These are phyloP conservation scores for Fonsecaea monophora DNA, from an alignment of 2,329 filamentous ascomycete species.

Conservation along the genomic window DNA sequence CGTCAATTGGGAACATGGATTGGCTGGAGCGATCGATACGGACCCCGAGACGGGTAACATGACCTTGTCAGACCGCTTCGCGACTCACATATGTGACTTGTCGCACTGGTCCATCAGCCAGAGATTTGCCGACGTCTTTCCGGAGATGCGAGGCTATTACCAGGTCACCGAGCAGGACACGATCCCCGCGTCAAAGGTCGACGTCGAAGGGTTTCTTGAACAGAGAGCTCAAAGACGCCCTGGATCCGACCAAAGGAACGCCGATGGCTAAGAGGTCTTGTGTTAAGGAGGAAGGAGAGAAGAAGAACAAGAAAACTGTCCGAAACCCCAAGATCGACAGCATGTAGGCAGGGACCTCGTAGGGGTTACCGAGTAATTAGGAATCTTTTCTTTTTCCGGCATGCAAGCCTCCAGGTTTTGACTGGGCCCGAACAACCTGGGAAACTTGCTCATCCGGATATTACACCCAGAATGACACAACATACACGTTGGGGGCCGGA, in stretches of 20 bases:
- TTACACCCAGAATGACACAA: too few species aligned
- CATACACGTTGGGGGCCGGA: too few species aligned
- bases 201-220: conserved; percentile 17
- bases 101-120: conserved; percentile 25
- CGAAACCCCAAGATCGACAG: neutral
- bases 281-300: neutral
- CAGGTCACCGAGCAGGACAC: conserved; percentile 17
- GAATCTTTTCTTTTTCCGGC: too few species aligned
- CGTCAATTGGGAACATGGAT: conserved; percentile 21
- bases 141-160: conserved; percentile 23
- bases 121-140: conserved; percentile 24
- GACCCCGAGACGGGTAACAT: conserved; percentile 11
- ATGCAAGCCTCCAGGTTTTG: too few species aligned
- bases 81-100: conserved; percentile 14
- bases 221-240: neutral
- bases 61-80: conserved; percentile 20
- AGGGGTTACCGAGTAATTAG: too few species aligned
- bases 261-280: neutral
- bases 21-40: conserved; percentile 16
- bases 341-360: too few species aligned
- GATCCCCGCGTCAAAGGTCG: conserved; percentile 13
- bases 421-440: too few species aligned
- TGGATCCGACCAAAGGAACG: neutral
- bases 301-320: too few species aligned
- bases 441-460: too few species aligned